These are phyloP conservation scores for Pseudogymnoascus sp. DNA, from an alignment of 2,329 filamentous ascomycete genomes.

Conservation along the genomic window DNA sequence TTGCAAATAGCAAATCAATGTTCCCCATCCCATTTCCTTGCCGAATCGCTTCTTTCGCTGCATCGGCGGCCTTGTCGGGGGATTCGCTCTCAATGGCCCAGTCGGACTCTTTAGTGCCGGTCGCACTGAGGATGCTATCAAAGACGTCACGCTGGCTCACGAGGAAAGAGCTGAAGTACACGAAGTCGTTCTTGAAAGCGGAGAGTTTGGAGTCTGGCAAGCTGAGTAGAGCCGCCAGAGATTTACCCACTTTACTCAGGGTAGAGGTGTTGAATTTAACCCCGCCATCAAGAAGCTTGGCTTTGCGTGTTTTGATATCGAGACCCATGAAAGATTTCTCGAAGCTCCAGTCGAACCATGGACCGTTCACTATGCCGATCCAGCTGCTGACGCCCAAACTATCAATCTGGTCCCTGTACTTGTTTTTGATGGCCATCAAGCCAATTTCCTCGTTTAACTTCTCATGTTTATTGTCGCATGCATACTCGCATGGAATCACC, in stretches of 20 bases:
- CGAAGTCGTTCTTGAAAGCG: constrained; percentile 31
- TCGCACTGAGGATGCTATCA: constrained; percentile 19
- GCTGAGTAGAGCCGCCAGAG: constrained; percentile 40
- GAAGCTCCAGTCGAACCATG: constrained; percentile 46
- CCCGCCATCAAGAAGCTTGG: constrained; percentile 43
- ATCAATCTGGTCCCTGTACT: constrained; percentile 31
- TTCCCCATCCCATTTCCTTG: neutral
- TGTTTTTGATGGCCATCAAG: constrained; percentile 6
- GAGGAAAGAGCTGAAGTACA: constrained; percentile 37
- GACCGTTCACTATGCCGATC: constrained; percentile 34
- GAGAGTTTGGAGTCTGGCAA: constrained; percentile 30
- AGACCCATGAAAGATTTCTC: constrained; percentile 36
- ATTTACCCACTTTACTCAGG: constrained; percentile 42
- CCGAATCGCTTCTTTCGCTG: neutral
- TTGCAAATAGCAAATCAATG: neutral
- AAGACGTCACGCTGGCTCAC: constrained; percentile 42
- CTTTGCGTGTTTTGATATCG: constrained; percentile 34
- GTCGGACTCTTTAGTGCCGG: constrained; percentile 19
- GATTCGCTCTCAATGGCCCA: constrained; percentile 16
- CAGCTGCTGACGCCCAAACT: constrained; percentile 29
- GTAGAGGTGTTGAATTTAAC: constrained; percentile 37
- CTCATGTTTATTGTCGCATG: constrained; percentile 26
- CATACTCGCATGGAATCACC: constrained; percentile 42
- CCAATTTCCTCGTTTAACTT: constrained; percentile 28
- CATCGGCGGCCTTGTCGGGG: neutral